A percentile compares a stretch with the other conserved stretches of the same genome.
Evolutionary conservation across 305 asterid species (phyloP).

Genomic region (Salvia sclarea): DNA sequence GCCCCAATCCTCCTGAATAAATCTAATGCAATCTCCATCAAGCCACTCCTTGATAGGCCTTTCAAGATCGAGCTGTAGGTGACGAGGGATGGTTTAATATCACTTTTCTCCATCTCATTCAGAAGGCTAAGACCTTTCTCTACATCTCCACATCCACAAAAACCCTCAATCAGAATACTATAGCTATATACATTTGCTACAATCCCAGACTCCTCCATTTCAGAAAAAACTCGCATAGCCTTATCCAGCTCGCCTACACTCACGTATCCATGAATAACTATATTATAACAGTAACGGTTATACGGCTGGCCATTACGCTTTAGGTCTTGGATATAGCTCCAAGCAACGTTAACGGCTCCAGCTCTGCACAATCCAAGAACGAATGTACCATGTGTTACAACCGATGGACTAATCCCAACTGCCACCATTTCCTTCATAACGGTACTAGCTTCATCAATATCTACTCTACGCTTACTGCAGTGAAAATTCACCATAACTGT

Average conservation of each 20-base stretch:
- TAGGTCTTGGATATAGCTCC: slow-evolving; percentile 40
- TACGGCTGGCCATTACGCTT: slow-evolving; percentile 36
- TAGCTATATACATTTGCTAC: slow-evolving; percentile 55
- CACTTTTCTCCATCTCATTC: slow-evolving; percentile 48
- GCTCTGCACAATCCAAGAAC: slow-evolving; percentile 58
- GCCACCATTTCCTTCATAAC: slow-evolving; percentile 51
- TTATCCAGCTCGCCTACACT: slow-evolving; percentile 39
- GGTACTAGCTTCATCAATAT: slow-evolving; percentile 44
- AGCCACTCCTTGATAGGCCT: slow-evolving; percentile 43
- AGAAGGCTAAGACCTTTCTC: slow-evolving; percentile 39
- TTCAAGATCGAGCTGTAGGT: slow-evolving; percentile 52
- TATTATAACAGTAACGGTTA: slow-evolving; percentile 59
- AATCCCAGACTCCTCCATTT: slow-evolving; percentile 52
- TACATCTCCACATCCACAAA: slow-evolving; percentile 40
- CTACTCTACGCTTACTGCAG: slow-evolving; percentile 41
- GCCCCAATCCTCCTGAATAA: slow-evolving; percentile 41
- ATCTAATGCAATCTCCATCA: slow-evolving; percentile 40
- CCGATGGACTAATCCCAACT: slow-evolving; percentile 47
- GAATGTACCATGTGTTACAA: slow-evolving; percentile 49
- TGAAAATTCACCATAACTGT: slow-evolving; percentile 53
- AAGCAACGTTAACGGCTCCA: slow-evolving; percentile 47
- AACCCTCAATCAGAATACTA: slow-evolving; percentile 59
- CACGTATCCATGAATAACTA: slow-evolving; percentile 51
- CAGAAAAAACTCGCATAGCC: slow-evolving; percentile 44
- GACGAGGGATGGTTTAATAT: slow-evolving; percentile 46